These are phyloP conservation scores for Mytilinidion resinicola DNA, from an alignment of 495 filamentous ascomycete species.

Conservation along the genomic window DNA sequence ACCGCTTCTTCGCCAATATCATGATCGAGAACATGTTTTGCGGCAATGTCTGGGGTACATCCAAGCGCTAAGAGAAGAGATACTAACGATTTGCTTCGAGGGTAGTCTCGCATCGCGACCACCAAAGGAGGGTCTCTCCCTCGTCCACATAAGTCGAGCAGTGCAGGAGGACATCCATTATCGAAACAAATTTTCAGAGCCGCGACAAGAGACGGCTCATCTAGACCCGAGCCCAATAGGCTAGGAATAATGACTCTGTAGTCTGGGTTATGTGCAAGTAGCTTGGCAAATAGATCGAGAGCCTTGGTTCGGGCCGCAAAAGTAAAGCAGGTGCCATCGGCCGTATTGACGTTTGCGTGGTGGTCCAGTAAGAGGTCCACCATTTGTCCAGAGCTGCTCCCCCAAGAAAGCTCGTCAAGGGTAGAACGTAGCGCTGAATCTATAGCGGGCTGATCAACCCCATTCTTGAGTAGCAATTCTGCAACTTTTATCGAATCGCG, in stretches of 20 bases:
- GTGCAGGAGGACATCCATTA: slow-evolving; percentile 4
- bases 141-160: neutral
- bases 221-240: slow-evolving; percentile 2
- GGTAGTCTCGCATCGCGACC: slow-evolving; percentile 15
- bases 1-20: slow-evolving; percentile 11
- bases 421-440: slow-evolving; percentile 14
- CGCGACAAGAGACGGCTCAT: neutral
- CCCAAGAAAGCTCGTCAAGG: slow-evolving; percentile 1
- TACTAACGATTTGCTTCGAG: neutral
- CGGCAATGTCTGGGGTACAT: slow-evolving; percentile 13
- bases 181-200: slow-evolving; percentile 7
- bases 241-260: slow-evolving; percentile 7
- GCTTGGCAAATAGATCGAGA: slow-evolving; percentile 8
- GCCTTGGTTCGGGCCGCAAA: slow-evolving; percentile 8
- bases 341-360: slow-evolving; percentile 17
- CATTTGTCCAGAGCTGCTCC: neutral
- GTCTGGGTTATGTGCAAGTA: slow-evolving; percentile 5
- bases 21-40: neutral
- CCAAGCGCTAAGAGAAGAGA: slow-evolving; percentile 6
- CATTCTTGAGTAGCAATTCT: slow-evolving; percentile 5
- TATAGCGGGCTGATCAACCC: slow-evolving; percentile 20
- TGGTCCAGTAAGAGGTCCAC: slow-evolving; percentile 19
- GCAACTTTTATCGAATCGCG: neutral
- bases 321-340: slow-evolving; percentile 16
- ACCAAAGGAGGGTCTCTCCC: slow-evolving; percentile 4